phyloP scores from a whole-genome alignment of 169 alveolate species.

The Cryptosporidium sp. region DNA sequence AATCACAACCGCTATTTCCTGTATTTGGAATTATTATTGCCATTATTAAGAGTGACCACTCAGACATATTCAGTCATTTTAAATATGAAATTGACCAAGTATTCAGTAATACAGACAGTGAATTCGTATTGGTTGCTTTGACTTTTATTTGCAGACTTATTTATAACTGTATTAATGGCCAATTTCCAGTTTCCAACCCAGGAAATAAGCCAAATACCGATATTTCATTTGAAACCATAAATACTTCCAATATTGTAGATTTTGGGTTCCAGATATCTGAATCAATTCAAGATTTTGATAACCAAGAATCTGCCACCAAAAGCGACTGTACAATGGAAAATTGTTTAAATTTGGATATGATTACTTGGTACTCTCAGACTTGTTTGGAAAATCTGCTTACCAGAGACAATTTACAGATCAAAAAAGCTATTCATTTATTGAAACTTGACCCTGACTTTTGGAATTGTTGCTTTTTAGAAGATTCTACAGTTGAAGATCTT shows the following conservation, averaged over 20 bases:
- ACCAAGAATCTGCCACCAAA: background rate
- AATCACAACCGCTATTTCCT: conserved; percentile 44
- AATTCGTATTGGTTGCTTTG: conserved; percentile 14
- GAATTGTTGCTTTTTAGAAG: conserved; percentile 45
- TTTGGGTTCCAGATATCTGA: conserved; percentile 58
- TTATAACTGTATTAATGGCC: conserved; percentile 13
- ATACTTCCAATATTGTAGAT: conserved; percentile 10
- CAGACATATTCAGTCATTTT: background rate
- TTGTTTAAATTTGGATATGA: background rate
- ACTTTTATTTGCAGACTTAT: conserved; percentile 51
- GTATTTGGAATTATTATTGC: background rate
- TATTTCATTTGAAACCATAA: background rate
- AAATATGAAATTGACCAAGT: background rate
- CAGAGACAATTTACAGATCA: background rate
- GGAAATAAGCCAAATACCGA: background rate
- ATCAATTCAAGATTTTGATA: background rate
- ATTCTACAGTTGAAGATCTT: background rate
- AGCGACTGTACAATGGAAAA: background rate
- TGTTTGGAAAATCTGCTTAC: background rate
- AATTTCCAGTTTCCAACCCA: background rate
- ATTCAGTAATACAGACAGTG: background rate
- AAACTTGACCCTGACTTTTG: conserved; percentile 56
- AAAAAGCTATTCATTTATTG: conserved; percentile 1
- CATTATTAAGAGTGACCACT: background rate
- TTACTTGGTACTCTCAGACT: conserved; percentile 46